Evolutionary conservation across 495 filamentous ascomycete genomes (phyloP), one percentile per base, ranked within the genome.

Genomic region (Aspergillus sclerotioniger): DNA sequence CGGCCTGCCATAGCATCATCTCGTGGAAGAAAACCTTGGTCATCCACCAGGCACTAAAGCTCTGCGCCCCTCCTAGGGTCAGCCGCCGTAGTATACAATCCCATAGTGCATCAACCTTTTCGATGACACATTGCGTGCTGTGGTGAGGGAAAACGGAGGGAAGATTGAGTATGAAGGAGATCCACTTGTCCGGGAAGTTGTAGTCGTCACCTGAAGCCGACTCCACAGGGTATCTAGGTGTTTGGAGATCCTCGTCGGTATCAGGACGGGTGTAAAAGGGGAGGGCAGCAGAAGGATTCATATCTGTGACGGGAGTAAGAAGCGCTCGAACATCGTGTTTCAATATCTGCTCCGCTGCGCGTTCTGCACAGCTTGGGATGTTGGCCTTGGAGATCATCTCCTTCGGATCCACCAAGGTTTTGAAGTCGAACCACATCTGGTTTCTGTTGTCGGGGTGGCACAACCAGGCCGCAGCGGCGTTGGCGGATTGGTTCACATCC

Each of bases 1-100:
- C 91, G 0, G 91, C 92, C 62, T 95, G 80, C 84, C 94, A 98
- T 37, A 87, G 75, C 64, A 92, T 84, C 92, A 96, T 95, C 73
- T 97, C 94, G 68, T 97, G 93, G 53, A 98, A 83, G 79, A 92
- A 98, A 52, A 92, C 91, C 68, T 97, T 96, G n/a, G 90, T 92
- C 53, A 96, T 88, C 91, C 94, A 97, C 94, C 94, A 98, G 2
- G 90, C 87, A 13, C 90, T 91, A 66, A 96, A 98, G 64, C 90
- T 96, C 57, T 86, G 83, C 9, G 89, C 91, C 58, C 89, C 86
- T 21, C 82, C 82, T 20, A 97, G 85, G 8, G 93, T 97, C 56
- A 80, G 56, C 8, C 75, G 70, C 54, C 71, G 76, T 8, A 80
- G 66, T n/a, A 80, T 70, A 28, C 66, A 71, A 53, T 78, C 74